Percentiles rank a stretch among this genome's conserved stretches.
These are phyloP conservation scores for Ampelocalamus luodianensis DNA, from an alignment of 176 grass and related monocot genomes.

Conservation along the genomic window DNA sequence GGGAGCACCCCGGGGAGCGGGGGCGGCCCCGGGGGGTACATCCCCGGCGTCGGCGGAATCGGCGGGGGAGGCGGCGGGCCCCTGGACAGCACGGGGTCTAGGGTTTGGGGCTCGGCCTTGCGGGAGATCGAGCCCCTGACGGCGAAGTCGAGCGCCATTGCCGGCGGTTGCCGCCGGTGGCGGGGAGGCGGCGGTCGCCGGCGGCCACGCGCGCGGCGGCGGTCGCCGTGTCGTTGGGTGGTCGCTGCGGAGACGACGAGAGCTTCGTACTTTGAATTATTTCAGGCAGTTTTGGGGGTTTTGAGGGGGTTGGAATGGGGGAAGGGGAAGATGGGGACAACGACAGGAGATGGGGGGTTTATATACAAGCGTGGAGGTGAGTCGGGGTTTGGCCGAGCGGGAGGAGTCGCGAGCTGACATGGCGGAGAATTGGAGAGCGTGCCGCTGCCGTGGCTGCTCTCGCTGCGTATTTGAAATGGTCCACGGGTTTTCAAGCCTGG, in stretches of 20 bases:
- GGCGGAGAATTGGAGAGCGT: background rate
- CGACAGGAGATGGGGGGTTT: background rate
- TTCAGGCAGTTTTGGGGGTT: conserved; percentile 37
- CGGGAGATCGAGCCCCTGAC: conserved; percentile 22
- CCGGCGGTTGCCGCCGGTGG: conserved; percentile 21
- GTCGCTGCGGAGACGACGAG: conserved; percentile 17
- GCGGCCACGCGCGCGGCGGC: conserved; percentile 1
- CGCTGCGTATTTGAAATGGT: background rate
- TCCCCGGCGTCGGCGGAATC: conserved; percentile 37
- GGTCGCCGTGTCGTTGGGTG: background rate
- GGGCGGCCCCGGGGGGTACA: conserved; percentile 37
- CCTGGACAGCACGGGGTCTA: conserved; percentile 22
- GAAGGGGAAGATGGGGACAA: background rate
- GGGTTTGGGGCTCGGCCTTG: conserved; percentile 46
- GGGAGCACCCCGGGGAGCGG: conserved; percentile 30
- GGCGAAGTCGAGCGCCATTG: conserved; percentile 45
- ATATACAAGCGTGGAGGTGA: conserved; percentile 11
- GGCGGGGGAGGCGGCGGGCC: conserved; percentile 51
- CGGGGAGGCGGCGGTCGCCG: background rate
- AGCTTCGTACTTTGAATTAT: conserved; percentile 41
- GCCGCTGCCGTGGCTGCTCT: background rate
- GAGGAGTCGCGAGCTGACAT: background rate
- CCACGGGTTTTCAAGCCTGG: background rate
- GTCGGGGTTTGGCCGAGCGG: background rate
- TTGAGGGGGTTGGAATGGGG: background rate